Evolutionary conservation across 768 basidiomycete species (phyloP), one percentile per base, ranked within the genome.

Genomic region (Coprinopsis strossmayeri): DNA sequence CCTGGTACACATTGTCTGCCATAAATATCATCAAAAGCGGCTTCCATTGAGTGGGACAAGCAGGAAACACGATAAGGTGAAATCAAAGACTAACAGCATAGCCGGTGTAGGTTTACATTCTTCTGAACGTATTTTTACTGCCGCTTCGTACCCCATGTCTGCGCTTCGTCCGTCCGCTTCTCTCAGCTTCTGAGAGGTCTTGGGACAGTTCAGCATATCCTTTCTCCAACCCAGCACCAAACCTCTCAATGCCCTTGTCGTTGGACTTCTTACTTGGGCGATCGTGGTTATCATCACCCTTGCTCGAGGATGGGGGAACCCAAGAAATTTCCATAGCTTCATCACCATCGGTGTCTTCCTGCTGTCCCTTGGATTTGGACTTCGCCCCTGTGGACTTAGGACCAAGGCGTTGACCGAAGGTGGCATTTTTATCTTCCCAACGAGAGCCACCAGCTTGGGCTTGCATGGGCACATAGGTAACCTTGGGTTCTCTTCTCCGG

Each of bases 201-300:
- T 17, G 7, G 50, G 71, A 74, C 21, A 64, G 68, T 9, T 67
- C 63, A 34, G 77, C 72, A 1, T 78, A 76, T 1, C 90, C 91
- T 57, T 75, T 84, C 72, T 96, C 91, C 82, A 98, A 70, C 20
- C 93, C 92, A 37, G 82, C 87, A 23, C 92, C 93, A 59, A 95
- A 94, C 38, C 65, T 66, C 65, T 93, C 90, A 35, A 83, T 78
- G 23, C 81, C 84, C 43, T 57, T 58, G 58, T 65, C 58, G 55
- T 63, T 67, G 58, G 18, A 54, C 59, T 47, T 58, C 43, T 43
- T 34, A 35, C 61, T 50, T 55, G 37, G 56, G 44, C 59, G 62
- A 47, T 57, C 59, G n/a, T 53, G 51, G 38, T 65, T 67, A 5
- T 60, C 66, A 26, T 66, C 66, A 52, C 52, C 61, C 34, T 61